Evolutionary conservation across 495 filamentous ascomycete genomes (phyloP), one percentile per base, ranked within the genome.

Genomic region (Astrocystis sublimbata): DNA sequence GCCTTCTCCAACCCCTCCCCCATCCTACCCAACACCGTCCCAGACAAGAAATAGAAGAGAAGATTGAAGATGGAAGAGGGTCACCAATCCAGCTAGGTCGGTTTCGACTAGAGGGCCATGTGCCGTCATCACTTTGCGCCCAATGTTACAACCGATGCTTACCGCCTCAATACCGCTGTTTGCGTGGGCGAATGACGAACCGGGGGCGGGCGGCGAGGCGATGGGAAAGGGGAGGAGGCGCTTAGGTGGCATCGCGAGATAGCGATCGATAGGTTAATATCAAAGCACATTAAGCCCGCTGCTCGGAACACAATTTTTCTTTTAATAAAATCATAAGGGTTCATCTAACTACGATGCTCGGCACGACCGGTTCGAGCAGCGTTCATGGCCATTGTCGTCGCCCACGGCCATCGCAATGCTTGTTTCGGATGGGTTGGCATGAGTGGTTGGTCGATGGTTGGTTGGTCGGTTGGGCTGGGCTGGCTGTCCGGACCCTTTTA

Each of bases 1-100:
- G n/a, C n/a, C n/a, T n/a, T n/a, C n/a, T n/a, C n/a, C n/a, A n/a
- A n/a, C n/a, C n/a, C n/a, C n/a, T n/a, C n/a, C n/a, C n/a, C 46
- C 45, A 41, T 43, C 30, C 43, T 60, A 46, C 52, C 38, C 40
- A 45, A 38, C 33, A 43, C 40, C 30, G 21, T 36, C 49, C 49
- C 49, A 33, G n/a, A 12, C 4, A 1, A 19, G 30, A 49, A n/a
- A 49, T 24, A 17, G 19, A 9, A 8, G 5, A 45, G 24, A 30
- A 17, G 24, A 30, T n/a, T n/a, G 21, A 23, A 30, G 46, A 17
- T 28, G 26, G 46, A 30, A 24, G 43, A 30, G 6, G 24, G 26
- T 15, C 46, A 10, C 26, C 10, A 36, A 61, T 51, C 24, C 23
- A 51, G 47, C 47, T 43, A 53, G 45, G 58, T 8, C 6, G 45